Base-by-base conservation (phyloP, 2,329 filamentous ascomycete genomes). In the Penicillium sp. region DNA sequence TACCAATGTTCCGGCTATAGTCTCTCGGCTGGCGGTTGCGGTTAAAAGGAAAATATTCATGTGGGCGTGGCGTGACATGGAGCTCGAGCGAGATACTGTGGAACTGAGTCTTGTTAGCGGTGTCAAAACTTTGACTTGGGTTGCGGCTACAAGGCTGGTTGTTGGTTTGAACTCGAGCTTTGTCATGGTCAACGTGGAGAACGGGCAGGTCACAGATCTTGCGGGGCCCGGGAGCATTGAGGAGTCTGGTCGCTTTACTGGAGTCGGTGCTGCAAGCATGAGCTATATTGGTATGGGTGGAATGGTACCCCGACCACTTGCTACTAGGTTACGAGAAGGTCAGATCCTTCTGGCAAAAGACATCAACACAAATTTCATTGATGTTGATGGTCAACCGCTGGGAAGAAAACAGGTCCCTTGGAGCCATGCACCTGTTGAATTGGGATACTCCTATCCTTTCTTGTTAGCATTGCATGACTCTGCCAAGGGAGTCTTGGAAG, bases 381-480 rank as follows among this genome's bases (percentile, higher is more conserved):
- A 94, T 54, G 84, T 88, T 10, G 82, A 91, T 29, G 94, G 92
- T 4, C 92, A 91, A 62, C 83, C 92, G 0, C 71, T 95, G 32
- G 88, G 92, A 42, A 90, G 90, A 72, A 82, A 88, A 51, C 92
- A 97, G 70, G 87, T 99, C n/a, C 92, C 92, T 1, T 99, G 94
- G 94, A 84, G 87, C 40, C 80, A 84, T 32, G 90, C 93, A 1
- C 95, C 94, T 1, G 92, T 97, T 65, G 88, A 88, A 52, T 87
- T 99, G 55, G 94, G 93, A 21, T 99, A 97, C 72, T 97, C 92
- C 21, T 99, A 99, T 70, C 94, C 94, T 0, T 99, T 97, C 69
- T 87, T 99, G 51, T 79, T 99, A 45, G 90, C 92, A 9, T 78
- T 99, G 13, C 92, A 96, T 68, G 81, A 91, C 7, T 86, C 91